Evolutionary conservation across 164 flowering plant species (phyloP).

Genomic region (Berberis vulgaris): DNA sequence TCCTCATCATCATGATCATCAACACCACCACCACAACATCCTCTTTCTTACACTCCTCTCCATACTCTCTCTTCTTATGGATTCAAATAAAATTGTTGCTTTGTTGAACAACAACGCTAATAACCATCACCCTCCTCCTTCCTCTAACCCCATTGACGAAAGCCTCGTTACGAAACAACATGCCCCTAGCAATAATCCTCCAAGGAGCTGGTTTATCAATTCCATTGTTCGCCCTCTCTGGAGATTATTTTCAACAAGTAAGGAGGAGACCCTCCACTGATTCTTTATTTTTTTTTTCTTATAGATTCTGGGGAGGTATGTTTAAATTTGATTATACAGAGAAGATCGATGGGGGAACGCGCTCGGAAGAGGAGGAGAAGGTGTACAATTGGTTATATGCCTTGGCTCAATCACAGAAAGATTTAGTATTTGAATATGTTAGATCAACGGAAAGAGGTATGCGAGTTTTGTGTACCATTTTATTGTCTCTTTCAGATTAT

Average conservation of each 20-base stretch:
- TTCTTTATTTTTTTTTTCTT: constrained; percentile 1
- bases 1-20: too few relatives aligned
- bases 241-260: constrained; percentile 33
- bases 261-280: neutral
- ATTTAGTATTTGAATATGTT: constrained; percentile 63
- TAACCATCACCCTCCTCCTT: neutral
- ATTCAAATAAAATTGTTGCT: constrained; percentile 6
- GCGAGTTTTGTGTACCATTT: neutral
- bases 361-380: constrained; percentile 58
- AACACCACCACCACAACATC: too few relatives aligned
- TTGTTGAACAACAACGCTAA: constrained; percentile 3
- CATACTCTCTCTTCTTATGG: constrained; percentile 14
- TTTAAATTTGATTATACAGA: constrained; percentile 17
- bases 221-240: constrained; percentile 14
- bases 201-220: constrained; percentile 7
- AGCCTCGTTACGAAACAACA: constrained; percentile 19
- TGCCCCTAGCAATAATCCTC: neutral
- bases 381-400: constrained; percentile 57
- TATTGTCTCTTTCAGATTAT: neutral
- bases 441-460: constrained; percentile 69
- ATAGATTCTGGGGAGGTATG: neutral
- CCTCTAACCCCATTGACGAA: constrained; percentile 2
- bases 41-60: neutral
- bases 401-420: constrained; percentile 41
- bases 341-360: constrained; percentile 38